Conservation (phyloP, 2,329 filamentous ascomycete genomes). For the Microdochium bolleyi region DNA sequence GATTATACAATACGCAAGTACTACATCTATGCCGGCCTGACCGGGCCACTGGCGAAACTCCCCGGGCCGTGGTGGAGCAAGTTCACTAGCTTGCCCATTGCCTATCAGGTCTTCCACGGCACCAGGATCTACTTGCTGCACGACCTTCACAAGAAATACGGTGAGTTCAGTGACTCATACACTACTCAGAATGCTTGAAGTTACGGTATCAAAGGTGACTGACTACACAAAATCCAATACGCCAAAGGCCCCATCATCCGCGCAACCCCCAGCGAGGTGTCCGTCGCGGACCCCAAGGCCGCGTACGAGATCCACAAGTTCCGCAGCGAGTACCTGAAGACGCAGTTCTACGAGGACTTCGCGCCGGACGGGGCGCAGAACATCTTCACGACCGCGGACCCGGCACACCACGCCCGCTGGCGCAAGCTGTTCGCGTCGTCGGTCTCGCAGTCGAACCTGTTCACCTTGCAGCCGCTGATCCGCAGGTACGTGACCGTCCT, state of each 20-base stretch:
- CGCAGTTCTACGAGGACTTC: slow-evolving; percentile 12
- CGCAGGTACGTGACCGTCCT: slow-evolving; percentile 25
- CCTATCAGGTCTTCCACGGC: slow-evolving; percentile 6
- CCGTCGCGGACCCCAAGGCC: slow-evolving; percentile 12
- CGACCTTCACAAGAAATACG: slow-evolving; percentile 14
- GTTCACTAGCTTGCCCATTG: slow-evolving; percentile 10
- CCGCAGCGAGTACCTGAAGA: slow-evolving; percentile 19
- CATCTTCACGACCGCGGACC: slow-evolving; percentile 31
- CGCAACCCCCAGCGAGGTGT: slow-evolving; percentile 14
- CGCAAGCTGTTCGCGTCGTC: slow-evolving; percentile 32
- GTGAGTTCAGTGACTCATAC: slow-evolving; percentile 3
- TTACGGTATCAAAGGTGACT: not conserved
- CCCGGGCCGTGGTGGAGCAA: slow-evolving; percentile 17
- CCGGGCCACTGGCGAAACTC: slow-evolving; percentile 10
- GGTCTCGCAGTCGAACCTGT: slow-evolving; percentile 27
- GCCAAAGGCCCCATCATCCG: slow-evolving; percentile 16
- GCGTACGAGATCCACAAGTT: slow-evolving; percentile 16
- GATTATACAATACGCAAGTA: too few species aligned
- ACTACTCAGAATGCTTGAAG: not conserved
- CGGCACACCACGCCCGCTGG: slow-evolving; percentile 26
- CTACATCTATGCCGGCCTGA: slow-evolving; percentile 4
- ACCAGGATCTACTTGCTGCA: slow-evolving; percentile 12
- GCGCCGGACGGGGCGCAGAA: slow-evolving; percentile 11
- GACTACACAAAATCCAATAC: not conserved
- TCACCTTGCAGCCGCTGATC: slow-evolving; percentile 22